Evolutionary conservation across 2,329 filamentous ascomycete species (phyloP), one percentile per base, ranked within the genome.

Genomic region (Fusarium sp.): DNA sequence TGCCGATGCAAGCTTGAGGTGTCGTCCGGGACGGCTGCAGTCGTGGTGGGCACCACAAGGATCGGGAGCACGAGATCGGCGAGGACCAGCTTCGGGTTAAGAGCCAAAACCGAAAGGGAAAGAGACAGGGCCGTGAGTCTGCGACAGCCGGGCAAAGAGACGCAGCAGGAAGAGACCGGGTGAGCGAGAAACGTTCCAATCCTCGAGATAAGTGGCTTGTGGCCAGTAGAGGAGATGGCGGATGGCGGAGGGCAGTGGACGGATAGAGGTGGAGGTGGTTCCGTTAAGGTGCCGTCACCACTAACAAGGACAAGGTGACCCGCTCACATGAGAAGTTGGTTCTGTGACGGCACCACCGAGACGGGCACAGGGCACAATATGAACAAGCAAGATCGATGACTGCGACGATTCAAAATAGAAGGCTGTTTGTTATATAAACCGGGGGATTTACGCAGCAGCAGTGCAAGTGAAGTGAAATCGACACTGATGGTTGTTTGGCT

Each of bases 201-300:
- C 61, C 50, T 59, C 28, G 51, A 66, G 52, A 40, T 9, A 51
- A 71, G 60, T 71, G 66, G 62, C 47, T 67, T 65, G 62, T 53
- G 40, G 54, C 60, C 55, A 70, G 55, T 48, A 57, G 62, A 53
- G 57, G 63, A 60, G 66, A 60, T 62, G 73, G 66, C 58, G 62
- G 72, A 74, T 64, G 59, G 68, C 57, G 71, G 70, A 74, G 72
- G 71, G 60, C 59, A 70, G 61, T 56, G 55, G 61, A 51, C 66
- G 71, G 72, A 64, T 70, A 67, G 57, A 64, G 62, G 73, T 72
- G 72, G 73, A 76, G 73, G 74, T 65, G 62, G 61, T 53, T 70
- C 66, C 67, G 62, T 53, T 52, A 60, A 65, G 52, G 74, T 74
- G 69, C 73, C 73, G 73, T 75, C 71, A 76, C 72, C 68, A 73